These are phyloP conservation scores for Chaetomiaceae sp. DNA, from an alignment of 2,329 filamentous ascomycete species.

Conservation along the genomic window DNA sequence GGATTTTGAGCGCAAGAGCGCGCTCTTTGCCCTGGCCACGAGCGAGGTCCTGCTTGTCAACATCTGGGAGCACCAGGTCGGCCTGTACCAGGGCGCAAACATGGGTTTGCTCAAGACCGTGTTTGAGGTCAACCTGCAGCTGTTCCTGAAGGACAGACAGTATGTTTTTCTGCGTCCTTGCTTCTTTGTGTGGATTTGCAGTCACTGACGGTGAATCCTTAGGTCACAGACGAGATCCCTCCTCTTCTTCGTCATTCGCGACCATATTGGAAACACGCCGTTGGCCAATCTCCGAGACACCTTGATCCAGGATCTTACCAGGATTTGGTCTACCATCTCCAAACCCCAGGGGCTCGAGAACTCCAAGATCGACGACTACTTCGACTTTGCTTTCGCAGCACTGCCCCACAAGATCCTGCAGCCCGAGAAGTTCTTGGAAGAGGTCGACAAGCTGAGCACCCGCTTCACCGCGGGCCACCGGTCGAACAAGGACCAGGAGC, in stretches of 20 bases:
- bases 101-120: conserved; percentile 99
- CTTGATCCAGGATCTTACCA: conserved; percentile 79
- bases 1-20: conserved; percentile 98
- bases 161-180: conserved; percentile 40
- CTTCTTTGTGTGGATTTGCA: no score
- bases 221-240: conserved; percentile 85
- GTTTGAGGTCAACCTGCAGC: conserved; percentile 95
- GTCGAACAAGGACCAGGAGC: conserved; percentile 67
- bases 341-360: conserved; percentile 86
- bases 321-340: conserved; percentile 88
- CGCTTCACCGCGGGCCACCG: conserved; percentile 80
- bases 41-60: conserved; percentile 98
- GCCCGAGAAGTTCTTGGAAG: conserved; percentile 79
- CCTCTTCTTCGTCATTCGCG: conserved; percentile 97
- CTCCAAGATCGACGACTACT: conserved; percentile 92
- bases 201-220: conserved; percentile 4
- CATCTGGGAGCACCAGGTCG: conserved; percentile 99
- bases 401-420: conserved; percentile 96
- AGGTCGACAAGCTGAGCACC: conserved; percentile 72
- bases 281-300: conserved; percentile 87
- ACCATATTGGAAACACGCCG: conserved; percentile 89
- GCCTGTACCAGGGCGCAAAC: conserved; percentile 95
- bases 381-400: conserved; percentile 95
- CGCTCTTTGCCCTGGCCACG: conserved; percentile 91
- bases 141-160: conserved; percentile 95